A percentile compares a stretch with the other conserved stretches of the same genome.
Evolutionary conservation across 805 yeast genomes (phyloP).

Genomic region (Ascoidea rubescens): DNA sequence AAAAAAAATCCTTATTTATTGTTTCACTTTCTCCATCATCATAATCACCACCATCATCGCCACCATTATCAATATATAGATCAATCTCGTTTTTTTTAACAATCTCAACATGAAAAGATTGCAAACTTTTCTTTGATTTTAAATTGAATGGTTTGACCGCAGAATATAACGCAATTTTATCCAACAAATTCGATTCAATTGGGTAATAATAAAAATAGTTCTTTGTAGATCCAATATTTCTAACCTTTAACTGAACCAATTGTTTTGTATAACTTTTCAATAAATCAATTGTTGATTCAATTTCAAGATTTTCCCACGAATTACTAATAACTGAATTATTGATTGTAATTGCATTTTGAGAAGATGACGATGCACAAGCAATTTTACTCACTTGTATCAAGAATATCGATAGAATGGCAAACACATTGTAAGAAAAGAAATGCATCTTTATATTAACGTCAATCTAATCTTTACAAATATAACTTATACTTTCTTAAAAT

Average conservation of each 20-base stretch:
- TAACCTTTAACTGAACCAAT: conserved; percentile 35
- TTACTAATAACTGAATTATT: neutral
- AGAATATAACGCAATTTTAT: conserved; percentile 17
- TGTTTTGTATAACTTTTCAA: conserved; percentile 54
- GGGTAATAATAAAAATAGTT: conserved; percentile 42
- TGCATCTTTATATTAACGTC: no score
- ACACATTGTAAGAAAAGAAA: no score
- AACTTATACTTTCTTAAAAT: no score
- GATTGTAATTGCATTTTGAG: no score
- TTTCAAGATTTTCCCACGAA: conserved; percentile 39
- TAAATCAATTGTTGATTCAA: conserved; percentile 48
- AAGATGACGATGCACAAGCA: no score
- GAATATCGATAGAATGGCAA: no score
- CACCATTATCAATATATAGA: conserved; percentile 5
- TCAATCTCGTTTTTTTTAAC: conserved; percentile 6
- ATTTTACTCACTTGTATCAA: no score
- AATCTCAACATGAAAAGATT: no score
- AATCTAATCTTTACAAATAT: no score
- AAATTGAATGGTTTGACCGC: neutral
- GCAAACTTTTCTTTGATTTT: no score
- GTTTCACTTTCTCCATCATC: conserved; percentile 1
- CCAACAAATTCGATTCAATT: conserved; percentile 32
- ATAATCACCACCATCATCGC: neutral
- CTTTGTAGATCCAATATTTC: conserved; percentile 45
- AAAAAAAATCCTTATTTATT: conserved; percentile 15